phyloP scores from a whole-genome alignment of 352 stramenopile species.

The Halophytophthora polymorphica region DNA sequence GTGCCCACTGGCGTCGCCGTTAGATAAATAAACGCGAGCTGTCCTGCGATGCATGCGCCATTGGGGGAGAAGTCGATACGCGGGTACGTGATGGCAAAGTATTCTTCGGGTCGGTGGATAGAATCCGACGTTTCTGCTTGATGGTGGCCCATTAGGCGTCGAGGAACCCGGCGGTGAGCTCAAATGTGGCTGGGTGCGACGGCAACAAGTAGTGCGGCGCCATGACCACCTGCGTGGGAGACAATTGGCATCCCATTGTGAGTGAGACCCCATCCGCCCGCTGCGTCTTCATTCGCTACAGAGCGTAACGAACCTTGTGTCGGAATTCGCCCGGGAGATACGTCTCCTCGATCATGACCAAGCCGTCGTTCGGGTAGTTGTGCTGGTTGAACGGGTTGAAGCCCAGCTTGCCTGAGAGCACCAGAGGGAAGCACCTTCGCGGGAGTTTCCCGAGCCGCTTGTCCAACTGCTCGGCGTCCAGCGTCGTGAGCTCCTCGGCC shows the following conservation, averaged over 20 bases:
- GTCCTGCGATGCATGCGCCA: too few species aligned
- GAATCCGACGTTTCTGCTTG: too few species aligned
- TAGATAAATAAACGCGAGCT: too few species aligned
- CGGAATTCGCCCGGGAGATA: constrained; percentile 62
- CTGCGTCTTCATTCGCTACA: too few species aligned
- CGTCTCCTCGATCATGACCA: constrained; percentile 67
- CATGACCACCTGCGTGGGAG: constrained; percentile 34
- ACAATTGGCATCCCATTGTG: neutral
- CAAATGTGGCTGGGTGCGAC: constrained; percentile 46
- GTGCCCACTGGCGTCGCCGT: too few species aligned
- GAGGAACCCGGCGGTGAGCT: constrained; percentile 47
- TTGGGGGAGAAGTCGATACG: too few species aligned
- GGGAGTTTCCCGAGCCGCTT: constrained; percentile 63
- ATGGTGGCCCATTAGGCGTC: constrained; percentile 24
- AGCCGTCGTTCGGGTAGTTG: constrained; percentile 69
- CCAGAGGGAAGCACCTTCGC: constrained; percentile 50
- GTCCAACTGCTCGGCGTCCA: constrained; percentile 40
- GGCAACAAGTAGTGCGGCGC: constrained; percentile 58
- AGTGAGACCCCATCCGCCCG: neutral
- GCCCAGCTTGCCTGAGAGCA: constrained; percentile 61
- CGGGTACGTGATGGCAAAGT: too few species aligned
- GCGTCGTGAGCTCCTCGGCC: constrained; percentile 49
- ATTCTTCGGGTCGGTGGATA: too few species aligned
- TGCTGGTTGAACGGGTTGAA: constrained; percentile 75
- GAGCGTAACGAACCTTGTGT: constrained; percentile 35